A percentile compares a stretch with the other conserved stretches of the same genome.
These are phyloP conservation scores for Aspergillus homomorphus DNA, from an alignment of 495 filamentous ascomycete genomes.

Conservation along the genomic window DNA sequence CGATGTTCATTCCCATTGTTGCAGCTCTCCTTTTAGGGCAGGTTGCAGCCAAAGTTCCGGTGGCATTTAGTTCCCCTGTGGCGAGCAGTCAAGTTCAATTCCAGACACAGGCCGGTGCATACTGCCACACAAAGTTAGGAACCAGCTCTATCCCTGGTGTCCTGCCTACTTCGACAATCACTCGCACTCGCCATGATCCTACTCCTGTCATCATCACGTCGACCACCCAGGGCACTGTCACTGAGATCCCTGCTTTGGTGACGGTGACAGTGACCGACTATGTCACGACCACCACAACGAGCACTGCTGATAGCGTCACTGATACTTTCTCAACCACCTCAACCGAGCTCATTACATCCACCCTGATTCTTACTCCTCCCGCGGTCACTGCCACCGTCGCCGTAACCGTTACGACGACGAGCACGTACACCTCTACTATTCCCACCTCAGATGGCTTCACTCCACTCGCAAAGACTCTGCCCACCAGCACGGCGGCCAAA, in stretches of 20 bases:
- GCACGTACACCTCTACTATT: not conserved
- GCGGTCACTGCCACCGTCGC: not conserved
- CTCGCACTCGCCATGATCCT: not conserved
- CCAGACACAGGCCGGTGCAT: not conserved
- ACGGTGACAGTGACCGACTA: not conserved
- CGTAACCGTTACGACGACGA: not conserved
- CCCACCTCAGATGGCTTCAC: not conserved
- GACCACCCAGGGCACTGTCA: not conserved
- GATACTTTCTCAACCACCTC: slow-evolving; percentile 1
- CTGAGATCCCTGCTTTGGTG: not conserved
- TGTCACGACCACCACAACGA: not conserved
- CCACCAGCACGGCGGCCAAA: not conserved
- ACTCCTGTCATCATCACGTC: not conserved
- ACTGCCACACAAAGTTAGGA: not conserved
- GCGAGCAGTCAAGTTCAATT: not conserved
- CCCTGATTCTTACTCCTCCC: not conserved
- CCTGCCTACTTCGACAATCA: not conserved
- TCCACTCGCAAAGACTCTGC: not conserved
- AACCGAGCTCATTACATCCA: not conserved
- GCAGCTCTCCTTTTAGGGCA: not conserved
- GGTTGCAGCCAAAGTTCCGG: not conserved
- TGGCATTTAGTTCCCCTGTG: not conserved
- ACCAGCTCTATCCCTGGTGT: not conserved
- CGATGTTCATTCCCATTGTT: not conserved
- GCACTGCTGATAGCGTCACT: not conserved